Evolutionary conservation across 768 basidiomycete species (phyloP).

Genomic region (Kwoniella newhampshirensis): DNA sequence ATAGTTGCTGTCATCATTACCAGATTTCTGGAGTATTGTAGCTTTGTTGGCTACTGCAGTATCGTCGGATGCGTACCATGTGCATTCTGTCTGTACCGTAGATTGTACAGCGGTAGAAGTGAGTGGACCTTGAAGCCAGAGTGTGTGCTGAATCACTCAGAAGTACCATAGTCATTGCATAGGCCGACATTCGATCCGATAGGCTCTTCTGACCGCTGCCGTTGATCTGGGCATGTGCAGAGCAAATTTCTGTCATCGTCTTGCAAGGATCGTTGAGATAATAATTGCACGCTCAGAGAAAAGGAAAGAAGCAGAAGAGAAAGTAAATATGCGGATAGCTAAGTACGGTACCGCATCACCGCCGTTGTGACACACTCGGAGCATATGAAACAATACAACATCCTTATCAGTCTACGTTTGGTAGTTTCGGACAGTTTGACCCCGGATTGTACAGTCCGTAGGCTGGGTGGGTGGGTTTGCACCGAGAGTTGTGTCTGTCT

Average conservation of each 20-base stretch:
- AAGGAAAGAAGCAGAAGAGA: too few species aligned
- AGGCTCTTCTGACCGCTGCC: not conserved
- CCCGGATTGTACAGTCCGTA: too few species aligned
- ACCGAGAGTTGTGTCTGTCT: too few species aligned
- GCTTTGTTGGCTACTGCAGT: constrained; percentile 1
- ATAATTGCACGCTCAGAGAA: too few species aligned
- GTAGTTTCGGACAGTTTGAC: too few species aligned
- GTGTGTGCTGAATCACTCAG: constrained; percentile 14
- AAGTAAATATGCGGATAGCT: too few species aligned
- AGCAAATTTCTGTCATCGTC: not conserved
- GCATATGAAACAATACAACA: too few species aligned
- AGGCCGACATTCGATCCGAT: constrained; percentile 19
- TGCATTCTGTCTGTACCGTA: constrained; percentile 1
- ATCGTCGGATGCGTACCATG: not conserved
- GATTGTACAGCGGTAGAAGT: constrained; percentile 2
- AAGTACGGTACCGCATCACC: too few species aligned
- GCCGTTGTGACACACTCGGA: too few species aligned
- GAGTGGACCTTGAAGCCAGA: constrained; percentile 16
- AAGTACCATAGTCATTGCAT: constrained; percentile 22
- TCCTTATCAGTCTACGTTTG: too few species aligned
- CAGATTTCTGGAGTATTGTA: not conserved
- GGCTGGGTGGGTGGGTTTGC: too few species aligned
- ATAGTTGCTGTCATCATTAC: constrained; percentile 1
- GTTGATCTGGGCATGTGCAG: constrained; percentile 22
- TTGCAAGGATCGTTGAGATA: too few species aligned